Base-by-base conservation (phyloP, 768 basidiomycete genomes). In the Erythrobasidium yunnanense region DNA sequence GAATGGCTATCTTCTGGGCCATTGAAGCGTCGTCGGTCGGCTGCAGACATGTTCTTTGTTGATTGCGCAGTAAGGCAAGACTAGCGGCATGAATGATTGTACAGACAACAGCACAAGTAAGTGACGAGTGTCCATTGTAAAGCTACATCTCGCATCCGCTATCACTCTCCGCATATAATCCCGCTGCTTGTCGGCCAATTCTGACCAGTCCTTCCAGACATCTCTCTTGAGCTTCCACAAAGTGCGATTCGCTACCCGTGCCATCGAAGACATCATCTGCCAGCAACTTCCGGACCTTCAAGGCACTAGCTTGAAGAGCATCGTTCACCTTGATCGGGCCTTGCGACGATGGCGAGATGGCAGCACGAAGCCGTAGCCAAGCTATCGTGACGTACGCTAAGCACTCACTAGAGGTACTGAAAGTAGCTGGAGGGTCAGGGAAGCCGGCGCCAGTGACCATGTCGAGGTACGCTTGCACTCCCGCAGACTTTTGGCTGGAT, bases 11-110 rank as follows among this genome's bases (percentile, higher is more conserved):
- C 84, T 72, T 92, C 92, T 32, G 93, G 93, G 0, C 90, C 93
- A 70, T 88, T 89, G 65, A 90, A 82, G 49, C 93, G 83, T 72
- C 93, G 81, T 72, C 93, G 80, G 81, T 97, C 93, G 73, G 87
- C 53, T 34, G 71, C 88, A 74, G 88, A 88, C 76, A 86, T 83
- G n/a, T 42, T 42, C 38, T 11, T 11, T 42, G 38, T 42, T n/a
- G 38, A 42, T 42, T n/a, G 38, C 11, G 11, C 38, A 42, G 38
- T 42, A 42, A 11, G 38, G 11, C 38, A 11, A 42, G 11, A 42
- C 38, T 11, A 42, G 11, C n/a, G 11, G 38, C n/a, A 11, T n/a
- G 38, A 42, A 42, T 42, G 38, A 42, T 42, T 42, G 11, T n/a
- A n/a, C 38, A 42, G 38, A 42, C 11, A 42, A 11, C 11, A 42